Evolutionary conservation across 805 yeast species (phyloP), one percentile per base, ranked within the genome.

Genomic region (Tanozyma kutaoensis): DNA sequence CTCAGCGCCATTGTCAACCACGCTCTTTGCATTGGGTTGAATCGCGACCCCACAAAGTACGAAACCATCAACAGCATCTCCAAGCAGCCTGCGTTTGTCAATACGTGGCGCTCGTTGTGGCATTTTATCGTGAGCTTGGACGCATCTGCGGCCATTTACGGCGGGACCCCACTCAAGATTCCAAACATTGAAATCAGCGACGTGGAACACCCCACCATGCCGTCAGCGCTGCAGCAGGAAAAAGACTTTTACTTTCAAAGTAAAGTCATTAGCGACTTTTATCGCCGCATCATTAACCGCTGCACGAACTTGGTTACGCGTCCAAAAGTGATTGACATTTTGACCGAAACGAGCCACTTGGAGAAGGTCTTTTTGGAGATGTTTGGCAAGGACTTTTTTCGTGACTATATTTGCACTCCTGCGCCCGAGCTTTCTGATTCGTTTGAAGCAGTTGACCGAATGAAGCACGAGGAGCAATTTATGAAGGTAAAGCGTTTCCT

Each of bases 351-450:
- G 2, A 55, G 51, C 28, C 40, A 42, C 20, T 39, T 59, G 25
- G 66, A 59, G 29, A 45, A 40, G 25, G 28, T 48, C 2, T 58
- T 58, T 27, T 42, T 47, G 23, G 45, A 55, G 8, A 43, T 44
- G 21, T 59, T 58, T 36, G 65, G 65, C 4, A 53, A 52, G 26
- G 63, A 59, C 32, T 59, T 57, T 30, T 59, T 59, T 40, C 45
- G 48, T 22, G 62, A 54, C 23, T 45, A 40, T 22, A 47, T 59
- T 18, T 52, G 62, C 32, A 43, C 42, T 14, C 55, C 61, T 4
- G 50, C 52, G 4, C 14, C 24, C 16, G 15, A 20, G 3, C 19
- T 6, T 5, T 8, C 12, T 16, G 17, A 12, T 5, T 8, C 43
- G 28, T 4, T 20, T 24, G 9, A 20, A 24, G 45, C 34, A 5